A percentile compares a stretch with the other conserved stretches of the same genome.
Conservation (phyloP, 805 yeast genomes). For the Saccharomycopsis schoenii region DNA sequence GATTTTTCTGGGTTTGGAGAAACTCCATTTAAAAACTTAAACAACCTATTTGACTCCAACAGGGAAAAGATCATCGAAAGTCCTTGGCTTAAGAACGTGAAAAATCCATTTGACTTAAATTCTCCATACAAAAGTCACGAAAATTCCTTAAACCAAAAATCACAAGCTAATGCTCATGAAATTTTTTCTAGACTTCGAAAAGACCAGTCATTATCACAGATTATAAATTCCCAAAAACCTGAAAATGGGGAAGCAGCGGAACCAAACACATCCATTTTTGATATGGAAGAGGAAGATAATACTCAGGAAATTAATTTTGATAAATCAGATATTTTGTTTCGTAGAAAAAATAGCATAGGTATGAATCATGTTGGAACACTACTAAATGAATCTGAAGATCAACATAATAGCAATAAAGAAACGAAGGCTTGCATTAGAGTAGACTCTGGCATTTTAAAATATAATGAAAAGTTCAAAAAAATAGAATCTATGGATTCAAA, state of each 20-base stretch:
- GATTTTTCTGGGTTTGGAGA: constrained; percentile 17
- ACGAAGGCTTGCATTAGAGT: not conserved
- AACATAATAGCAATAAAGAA: not conserved
- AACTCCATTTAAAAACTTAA: constrained; percentile 20
- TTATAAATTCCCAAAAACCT: not conserved
- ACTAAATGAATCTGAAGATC: not conserved
- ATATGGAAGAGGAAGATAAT: not conserved
- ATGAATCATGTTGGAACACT: not conserved
- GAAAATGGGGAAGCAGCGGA: not conserved
- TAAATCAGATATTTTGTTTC: not conserved
- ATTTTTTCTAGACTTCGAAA: constrained; percentile 8
- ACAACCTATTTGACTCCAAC: constrained; percentile 3
- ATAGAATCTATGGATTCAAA: too few relatives aligned
- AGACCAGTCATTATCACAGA: not conserved
- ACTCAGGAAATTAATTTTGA: not conserved
- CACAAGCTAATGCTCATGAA: constrained; percentile 7
- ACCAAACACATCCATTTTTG: not conserved
- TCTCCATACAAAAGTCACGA: constrained; percentile 11
- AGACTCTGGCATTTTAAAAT: too few relatives aligned
- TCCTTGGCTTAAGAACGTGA: constrained; percentile 26
- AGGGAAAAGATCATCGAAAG: not conserved
- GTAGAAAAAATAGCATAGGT: not conserved
- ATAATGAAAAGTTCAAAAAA: not conserved
- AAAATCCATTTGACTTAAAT: constrained; percentile 30
- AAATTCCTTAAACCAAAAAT: constrained; percentile 6